Conservation (phyloP, 768 basidiomycete genomes). For the Auricularia cornea region DNA sequence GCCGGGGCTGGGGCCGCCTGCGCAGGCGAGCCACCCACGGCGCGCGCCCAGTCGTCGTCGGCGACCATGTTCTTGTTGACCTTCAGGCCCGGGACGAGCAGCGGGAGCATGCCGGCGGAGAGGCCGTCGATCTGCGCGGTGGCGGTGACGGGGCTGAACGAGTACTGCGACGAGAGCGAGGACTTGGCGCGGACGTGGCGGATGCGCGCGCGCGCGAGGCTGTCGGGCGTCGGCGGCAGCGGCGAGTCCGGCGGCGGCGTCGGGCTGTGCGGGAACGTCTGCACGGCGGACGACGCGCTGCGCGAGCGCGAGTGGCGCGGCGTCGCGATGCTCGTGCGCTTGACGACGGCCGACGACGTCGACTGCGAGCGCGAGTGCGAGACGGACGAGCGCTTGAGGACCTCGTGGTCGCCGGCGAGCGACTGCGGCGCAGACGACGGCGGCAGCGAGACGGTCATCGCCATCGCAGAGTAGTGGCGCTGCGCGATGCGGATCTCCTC, state of each 20-base stretch:
- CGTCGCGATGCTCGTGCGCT: background rate
- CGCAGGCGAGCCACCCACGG: conserved; percentile 17
- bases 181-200: conserved; percentile 34
- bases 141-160: conserved; percentile 48
- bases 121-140: conserved; percentile 64
- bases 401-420: background rate
- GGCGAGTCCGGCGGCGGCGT: conserved; percentile 51
- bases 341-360: background rate
- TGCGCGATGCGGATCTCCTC: conserved; percentile 64
- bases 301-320: conserved; percentile 49
- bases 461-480: conserved; percentile 62
- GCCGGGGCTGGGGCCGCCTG: background rate
- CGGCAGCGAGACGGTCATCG: conserved; percentile 53
- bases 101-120: conserved; percentile 58
- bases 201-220: conserved; percentile 46
- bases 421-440: conserved; percentile 37
- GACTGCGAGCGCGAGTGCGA: background rate
- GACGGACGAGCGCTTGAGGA: background rate
- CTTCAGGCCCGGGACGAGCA: conserved; percentile 58
- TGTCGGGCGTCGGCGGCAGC: conserved; percentile 68
- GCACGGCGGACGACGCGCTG: conserved; percentile 45
- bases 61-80: conserved; percentile 50
- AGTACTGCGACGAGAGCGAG: conserved; percentile 54
- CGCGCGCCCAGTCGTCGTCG: conserved; percentile 32
- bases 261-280: conserved; percentile 29